phyloP scores from a whole-genome alignment of 257 asterid species.

The Capsicum rhomboideum region DNA sequence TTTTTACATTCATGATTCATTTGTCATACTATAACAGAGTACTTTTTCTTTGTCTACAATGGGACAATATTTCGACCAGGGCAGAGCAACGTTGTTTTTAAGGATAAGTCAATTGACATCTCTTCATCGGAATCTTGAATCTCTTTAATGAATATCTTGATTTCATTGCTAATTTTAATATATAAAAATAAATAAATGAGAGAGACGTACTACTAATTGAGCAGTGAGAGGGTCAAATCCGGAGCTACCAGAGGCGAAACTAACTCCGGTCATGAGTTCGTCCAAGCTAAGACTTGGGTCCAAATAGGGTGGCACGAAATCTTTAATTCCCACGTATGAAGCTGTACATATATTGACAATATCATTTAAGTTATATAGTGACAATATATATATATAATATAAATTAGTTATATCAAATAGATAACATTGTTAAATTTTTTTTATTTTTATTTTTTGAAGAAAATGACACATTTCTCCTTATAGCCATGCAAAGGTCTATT shows the following conservation, averaged over 20 bases:
- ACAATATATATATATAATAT: too few relatives aligned
- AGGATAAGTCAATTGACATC: not conserved
- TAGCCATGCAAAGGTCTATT: too few relatives aligned
- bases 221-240: conserved; percentile 72
- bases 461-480: too few relatives aligned
- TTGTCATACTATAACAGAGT: not conserved
- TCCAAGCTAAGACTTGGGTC: conserved; percentile 48
- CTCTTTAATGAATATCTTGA: not conserved
- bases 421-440: too few relatives aligned
- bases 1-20: too few relatives aligned
- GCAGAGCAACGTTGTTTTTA: not conserved
- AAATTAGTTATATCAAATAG: too few relatives aligned
- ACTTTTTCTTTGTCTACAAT: not conserved
- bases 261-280: conserved; percentile 67
- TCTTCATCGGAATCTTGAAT: not conserved
- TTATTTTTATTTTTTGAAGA: too few relatives aligned
- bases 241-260: conserved; percentile 68
- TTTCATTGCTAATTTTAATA: not conserved
- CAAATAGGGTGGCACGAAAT: conserved; percentile 63
- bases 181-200: not conserved
- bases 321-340: conserved; percentile 47
- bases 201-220: conserved; percentile 17
- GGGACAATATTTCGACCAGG: too few relatives aligned
- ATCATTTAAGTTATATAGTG: not conserved
- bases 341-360: conserved; percentile 19